Evolutionary conservation across 257 asterid species (phyloP), one percentile per base, ranked within the genome.

Genomic region (Haberlea rhodopensis): DNA sequence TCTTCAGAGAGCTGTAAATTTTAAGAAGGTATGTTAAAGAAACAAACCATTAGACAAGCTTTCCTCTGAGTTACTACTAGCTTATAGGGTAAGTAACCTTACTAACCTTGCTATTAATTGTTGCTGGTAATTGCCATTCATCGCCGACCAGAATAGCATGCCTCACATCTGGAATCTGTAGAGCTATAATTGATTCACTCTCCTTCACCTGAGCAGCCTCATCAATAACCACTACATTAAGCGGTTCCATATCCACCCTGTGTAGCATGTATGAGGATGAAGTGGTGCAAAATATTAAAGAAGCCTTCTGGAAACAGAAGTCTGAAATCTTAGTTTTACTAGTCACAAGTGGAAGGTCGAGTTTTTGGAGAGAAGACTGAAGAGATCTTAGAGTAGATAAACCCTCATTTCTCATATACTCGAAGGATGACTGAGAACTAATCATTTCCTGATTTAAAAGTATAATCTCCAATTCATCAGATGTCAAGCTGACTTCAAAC

Each of bases 201-300:
- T 85, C 92, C 71, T 79, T 82, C 0, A 82, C 72, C 60, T 85
- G 87, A 10, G 92, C 82, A 59, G 92, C 89, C 69, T 82, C 92
- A 48, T 85, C 92, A n/a, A 82, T 72, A 60, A 85, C 81, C 75
- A 85, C 29, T 49, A 82, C 53, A 0, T 69, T 61, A 9, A 85
- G 57, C 5, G 84, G 84, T 23, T 73, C 75, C 57, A 65, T 72
- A 24, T 54, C 40, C 10, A 57, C 11, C 3, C 37, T 10, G 37
- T 85, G 82, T 9, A 85, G 62, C 75, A 57, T 74, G 48, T 34
- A 80, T 1, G 92, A 66, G 1, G 85, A 67, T 5, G 85, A 77
- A 28, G 77, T 72, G 10, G 92, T 85, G 78, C 89, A 82, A 40
- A 85, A 85, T 28, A 82, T 62, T 55, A 82, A 37, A 16, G 84